Evolutionary conservation across 192 early-diverging fungal species (phyloP).

Genomic region (Entomortierella chlamydospora): DNA sequence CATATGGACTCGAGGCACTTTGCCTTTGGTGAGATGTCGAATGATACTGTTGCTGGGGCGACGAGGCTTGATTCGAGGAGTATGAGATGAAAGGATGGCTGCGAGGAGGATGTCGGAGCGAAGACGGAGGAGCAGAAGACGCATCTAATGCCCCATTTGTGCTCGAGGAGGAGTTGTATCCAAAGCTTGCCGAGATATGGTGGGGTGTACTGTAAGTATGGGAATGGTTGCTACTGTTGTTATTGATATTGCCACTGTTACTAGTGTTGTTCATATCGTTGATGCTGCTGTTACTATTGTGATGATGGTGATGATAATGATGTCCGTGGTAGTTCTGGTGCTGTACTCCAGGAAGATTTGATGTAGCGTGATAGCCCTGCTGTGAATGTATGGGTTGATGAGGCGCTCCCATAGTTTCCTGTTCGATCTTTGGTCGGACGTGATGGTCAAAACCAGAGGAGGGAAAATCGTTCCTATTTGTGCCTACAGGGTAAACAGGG

Average conservation of each 20-base stretch:
- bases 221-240: constrained; percentile 9
- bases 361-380: constrained; percentile 16
- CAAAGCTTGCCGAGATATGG: constrained; percentile 21
- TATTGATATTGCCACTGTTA: not conserved
- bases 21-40: constrained; percentile 18
- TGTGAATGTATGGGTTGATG: constrained; percentile 27
- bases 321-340: not conserved
- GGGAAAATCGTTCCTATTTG: constrained; percentile 16
- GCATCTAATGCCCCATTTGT: not conserved
- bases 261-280: not conserved
- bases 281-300: not conserved
- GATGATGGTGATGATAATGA: not conserved
- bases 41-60: constrained; percentile 13
- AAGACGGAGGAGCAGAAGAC: constrained; percentile 1
- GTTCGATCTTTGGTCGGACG: constrained; percentile 25
- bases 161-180: constrained; percentile 15
- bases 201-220: not conserved
- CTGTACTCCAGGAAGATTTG: constrained; percentile 6
- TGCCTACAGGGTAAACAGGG: constrained; percentile 13
- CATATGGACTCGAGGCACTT: constrained; percentile 13
- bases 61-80: constrained; percentile 5
- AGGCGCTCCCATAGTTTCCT: constrained; percentile 7
- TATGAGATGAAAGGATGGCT: constrained; percentile 13
- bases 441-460: constrained; percentile 25
- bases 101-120: constrained; percentile 29